phyloP scores from a whole-genome alignment of 73 alveolate species.

The Stentor roeselii region DNA sequence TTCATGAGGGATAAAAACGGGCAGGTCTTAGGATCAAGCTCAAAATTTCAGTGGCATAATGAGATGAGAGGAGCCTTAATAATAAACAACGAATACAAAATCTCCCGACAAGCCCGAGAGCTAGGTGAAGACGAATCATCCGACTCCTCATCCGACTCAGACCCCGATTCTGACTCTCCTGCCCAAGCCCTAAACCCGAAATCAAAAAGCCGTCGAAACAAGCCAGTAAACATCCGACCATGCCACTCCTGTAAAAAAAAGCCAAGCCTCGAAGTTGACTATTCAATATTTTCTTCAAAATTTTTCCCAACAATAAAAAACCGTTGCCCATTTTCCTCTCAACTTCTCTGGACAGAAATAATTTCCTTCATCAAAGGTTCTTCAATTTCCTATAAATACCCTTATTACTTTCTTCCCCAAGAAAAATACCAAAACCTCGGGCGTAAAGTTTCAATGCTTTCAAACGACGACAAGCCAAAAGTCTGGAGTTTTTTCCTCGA shows the following conservation, averaged over 20 bases:
- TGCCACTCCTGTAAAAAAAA: background rate
- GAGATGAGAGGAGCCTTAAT: constrained; percentile 72
- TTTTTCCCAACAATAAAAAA: no score
- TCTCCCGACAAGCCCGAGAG: constrained; percentile 39
- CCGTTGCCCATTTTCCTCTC: no score
- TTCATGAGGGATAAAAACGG: constrained; percentile 63
- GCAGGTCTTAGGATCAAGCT: constrained; percentile 57
- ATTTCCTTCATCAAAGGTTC: constrained; percentile 11
- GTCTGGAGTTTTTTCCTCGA: constrained; percentile 34
- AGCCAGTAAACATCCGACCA: background rate
- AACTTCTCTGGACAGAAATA: no score
- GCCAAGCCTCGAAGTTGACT: background rate
- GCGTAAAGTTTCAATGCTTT: constrained; percentile 38
- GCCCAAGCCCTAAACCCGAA: background rate
- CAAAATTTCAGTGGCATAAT: constrained; percentile 70
- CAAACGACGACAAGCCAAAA: constrained; percentile 20
- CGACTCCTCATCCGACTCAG: no score
- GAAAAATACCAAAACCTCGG: constrained; percentile 14
- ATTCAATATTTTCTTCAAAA: no score
- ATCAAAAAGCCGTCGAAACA: background rate
- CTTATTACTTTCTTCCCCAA: constrained; percentile 26
- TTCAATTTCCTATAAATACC: constrained; percentile 16
- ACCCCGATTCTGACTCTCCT: background rate
- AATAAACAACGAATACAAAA: constrained; percentile 57
- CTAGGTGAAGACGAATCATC: constrained; percentile 43